Evolutionary conservation across 2,329 filamentous ascomycete species (phyloP), one percentile per base, ranked within the genome.

Genomic region (Coniella lustricola): DNA sequence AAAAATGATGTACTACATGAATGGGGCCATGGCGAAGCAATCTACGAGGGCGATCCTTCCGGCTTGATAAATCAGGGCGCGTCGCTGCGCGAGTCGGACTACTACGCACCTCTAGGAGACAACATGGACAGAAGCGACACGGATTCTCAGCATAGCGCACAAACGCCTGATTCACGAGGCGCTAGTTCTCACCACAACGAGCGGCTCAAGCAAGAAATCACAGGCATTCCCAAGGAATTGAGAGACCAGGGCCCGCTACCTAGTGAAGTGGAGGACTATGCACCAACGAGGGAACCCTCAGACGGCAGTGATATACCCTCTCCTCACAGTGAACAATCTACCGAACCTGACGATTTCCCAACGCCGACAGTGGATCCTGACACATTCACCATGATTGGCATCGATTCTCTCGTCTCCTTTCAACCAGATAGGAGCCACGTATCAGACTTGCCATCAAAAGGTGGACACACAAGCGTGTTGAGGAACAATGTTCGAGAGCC

Each of bases 301-400:
- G 55, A 55, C 3, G 49, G 58, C 43, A 65, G 60, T 33, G 62
- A 64, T 9, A 48, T 44, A 12, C 59, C 54, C 31, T 62, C 57
- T n/a, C 36, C 44, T 13, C 46, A 16, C 36, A 51, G 36, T 32
- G 54, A 46, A n/a, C 44, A 38, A 36, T 50, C 36, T 17, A 37
- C 38, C 7, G 44, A 31, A 33, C 51, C 49, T 34, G 44, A 48
- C 25, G 60, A 63, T 20, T 62, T 64, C 16, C 55, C 52, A 4
- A 58, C 58, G 33, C 57, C 60, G 14, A 59, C 59, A 22, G 61
- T 57, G 49, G 65, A 64, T 2, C 64, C 63, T 14, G 76, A 80
- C 51, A 73, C 75, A 34, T 79, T 80, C 53, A 80, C 76, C 58
- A 79, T 79, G 75, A 80, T 80, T 48, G 75, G 75, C 29, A 69